phyloP scores from a whole-genome alignment of 2,329 filamentous ascomycete species.

The Fusarium sambucinum region DNA sequence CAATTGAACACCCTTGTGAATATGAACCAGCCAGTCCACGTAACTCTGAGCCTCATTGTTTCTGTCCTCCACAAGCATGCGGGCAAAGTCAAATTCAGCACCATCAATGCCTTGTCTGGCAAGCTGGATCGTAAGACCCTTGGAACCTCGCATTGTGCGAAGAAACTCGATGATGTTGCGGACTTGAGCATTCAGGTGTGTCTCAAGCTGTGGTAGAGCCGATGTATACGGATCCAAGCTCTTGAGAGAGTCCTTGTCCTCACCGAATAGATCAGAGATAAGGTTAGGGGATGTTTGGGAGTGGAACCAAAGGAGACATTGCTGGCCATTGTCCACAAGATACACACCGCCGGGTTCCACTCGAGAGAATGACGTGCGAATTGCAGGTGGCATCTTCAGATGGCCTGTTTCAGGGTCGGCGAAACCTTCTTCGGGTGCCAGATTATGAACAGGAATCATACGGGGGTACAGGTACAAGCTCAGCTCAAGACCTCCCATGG shows the following conservation, averaged over 20 bases:
- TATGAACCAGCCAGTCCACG: constrained; percentile 96
- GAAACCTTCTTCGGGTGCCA: constrained; percentile 89
- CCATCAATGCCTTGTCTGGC: constrained; percentile 94
- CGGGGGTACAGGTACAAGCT: constrained; percentile 95
- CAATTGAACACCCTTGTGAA: constrained; percentile 92
- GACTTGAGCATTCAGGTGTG: constrained; percentile 93
- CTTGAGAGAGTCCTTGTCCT: constrained; percentile 75
- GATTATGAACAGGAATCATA: constrained; percentile 91
- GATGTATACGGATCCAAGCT: constrained; percentile 84
- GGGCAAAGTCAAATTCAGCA: constrained; percentile 95
- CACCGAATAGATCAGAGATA: constrained; percentile 89
- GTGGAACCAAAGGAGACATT: constrained; percentile 92
- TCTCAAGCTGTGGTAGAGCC: constrained; percentile 84
- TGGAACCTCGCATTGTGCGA: constrained; percentile 82
- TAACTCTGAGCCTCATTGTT: constrained; percentile 99
- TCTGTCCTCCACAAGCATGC: constrained; percentile 89
- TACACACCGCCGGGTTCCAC: constrained; percentile 96
- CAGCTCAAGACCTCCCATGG: constrained; percentile 87
- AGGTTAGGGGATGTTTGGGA: constrained; percentile 92
- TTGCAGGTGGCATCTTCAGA: constrained; percentile 81
- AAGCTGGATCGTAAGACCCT: constrained; percentile 88
- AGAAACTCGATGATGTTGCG: constrained; percentile 94
- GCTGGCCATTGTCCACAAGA: constrained; percentile 94
- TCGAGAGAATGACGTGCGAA: constrained; percentile 86
- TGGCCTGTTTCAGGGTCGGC: constrained; percentile 88